Base-by-base conservation (phyloP, 164 flowering plant species). In the Magnolia changhungtana region DNA sequence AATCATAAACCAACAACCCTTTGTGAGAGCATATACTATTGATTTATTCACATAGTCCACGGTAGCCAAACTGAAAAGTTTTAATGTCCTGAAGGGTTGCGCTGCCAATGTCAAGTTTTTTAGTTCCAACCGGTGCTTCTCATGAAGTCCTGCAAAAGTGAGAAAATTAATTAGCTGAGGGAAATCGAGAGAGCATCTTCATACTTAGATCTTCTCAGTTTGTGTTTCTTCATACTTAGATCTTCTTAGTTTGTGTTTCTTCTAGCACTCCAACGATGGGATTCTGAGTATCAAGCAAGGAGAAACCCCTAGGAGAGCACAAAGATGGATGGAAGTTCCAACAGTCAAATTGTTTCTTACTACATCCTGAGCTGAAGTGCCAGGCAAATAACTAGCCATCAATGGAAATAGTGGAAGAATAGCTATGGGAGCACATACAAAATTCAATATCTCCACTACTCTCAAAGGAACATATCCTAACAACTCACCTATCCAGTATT, bases 71-170 rank as follows among this genome's bases (percentile, higher is more conserved):
- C 77, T 75, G 81, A 89, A 94, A 75, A 84, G 75, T 84, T 89
- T 94, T 63, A 89, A 76, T 75, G 94, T 91, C 78, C 79, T 89
- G 61, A 89, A 82, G 2, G 98, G 97, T 74, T 92, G 90, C 63
- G 87, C 73, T 61, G 84, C 80, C 71, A 92, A 84, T 13, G 94
- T 87, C 86, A 94, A 84, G 78, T 84, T 87, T 79, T 90, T 91
- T 21, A 94, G 80, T 69, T 92, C 96, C 69, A 78, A 78, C 67
- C 85, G 86, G 81, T 92, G 93, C 83, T 78, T 86, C 74, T 81
- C 79, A 29, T 74, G 84, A 67, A 88, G 87, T 71, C 78, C 97
- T 94, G 90, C 78, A 82, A 81, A 68, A 73, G 31, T 68, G 14
- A 29, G 51, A 37, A 29, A 68, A 68, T 16, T 29, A 29, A 29